phyloP scores from a whole-genome alignment of 495 filamentous ascomycete species.

The Astrocystis sublimbata region DNA sequence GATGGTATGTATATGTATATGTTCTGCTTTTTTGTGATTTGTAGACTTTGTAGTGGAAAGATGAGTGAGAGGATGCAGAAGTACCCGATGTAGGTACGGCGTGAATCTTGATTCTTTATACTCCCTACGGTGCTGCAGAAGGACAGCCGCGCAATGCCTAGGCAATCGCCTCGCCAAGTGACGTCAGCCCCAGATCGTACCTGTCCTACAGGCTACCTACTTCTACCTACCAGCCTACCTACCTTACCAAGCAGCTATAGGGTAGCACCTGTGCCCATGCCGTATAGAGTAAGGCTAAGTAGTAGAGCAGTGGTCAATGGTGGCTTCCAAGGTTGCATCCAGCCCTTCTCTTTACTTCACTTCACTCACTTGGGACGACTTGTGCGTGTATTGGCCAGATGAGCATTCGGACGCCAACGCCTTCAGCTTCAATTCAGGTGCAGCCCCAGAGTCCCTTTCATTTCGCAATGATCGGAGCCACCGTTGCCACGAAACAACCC shows the following conservation, averaged over 20 bases:
- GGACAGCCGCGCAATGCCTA: neutral
- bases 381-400: neutral
- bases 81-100: neutral
- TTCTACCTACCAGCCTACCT: too few relatives aligned
- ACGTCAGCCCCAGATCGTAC: constrained; percentile 14
- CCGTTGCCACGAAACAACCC: neutral
- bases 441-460: neutral
- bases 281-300: neutral
- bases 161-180: neutral
- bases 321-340: too few relatives aligned
- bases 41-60: neutral
- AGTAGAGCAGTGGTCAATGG: neutral
- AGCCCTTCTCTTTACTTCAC: too few relatives aligned
- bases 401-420: neutral
- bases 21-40: neutral
- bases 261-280: too few relatives aligned
- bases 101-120: neutral
- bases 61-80: neutral
- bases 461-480: neutral
- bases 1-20: neutral
- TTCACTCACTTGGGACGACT: neutral
- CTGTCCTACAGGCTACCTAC: too few relatives aligned
- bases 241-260: neutral
- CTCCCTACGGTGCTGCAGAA: neutral
- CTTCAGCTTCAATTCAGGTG: neutral